These are phyloP conservation scores for Bryoglossum gracile DNA, from an alignment of 495 filamentous ascomycete genomes.

Conservation along the genomic window DNA sequence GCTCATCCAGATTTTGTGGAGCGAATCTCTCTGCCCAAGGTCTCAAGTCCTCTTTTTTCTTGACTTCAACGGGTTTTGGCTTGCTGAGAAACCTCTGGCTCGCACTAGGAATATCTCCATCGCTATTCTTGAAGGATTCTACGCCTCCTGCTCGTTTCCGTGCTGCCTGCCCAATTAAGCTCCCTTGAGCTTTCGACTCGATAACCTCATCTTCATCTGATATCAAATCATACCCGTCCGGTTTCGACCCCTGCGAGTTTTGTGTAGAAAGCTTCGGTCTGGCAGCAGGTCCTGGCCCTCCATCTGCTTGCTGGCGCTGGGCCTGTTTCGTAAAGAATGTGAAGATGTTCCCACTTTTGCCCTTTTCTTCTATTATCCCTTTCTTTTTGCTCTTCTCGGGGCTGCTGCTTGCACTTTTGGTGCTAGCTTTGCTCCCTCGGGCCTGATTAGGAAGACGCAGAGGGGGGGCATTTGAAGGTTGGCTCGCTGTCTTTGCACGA, in stretches of 20 bases:
- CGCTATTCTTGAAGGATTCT: constrained; percentile 12
- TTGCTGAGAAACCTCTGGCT: constrained; percentile 34
- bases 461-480: constrained; percentile 23
- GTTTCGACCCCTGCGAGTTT: not conserved
- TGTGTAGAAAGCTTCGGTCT: constrained; percentile 3
- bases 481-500: constrained; percentile 16
- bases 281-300: constrained; percentile 10
- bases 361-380: constrained; percentile 33
- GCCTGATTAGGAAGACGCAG: constrained; percentile 10
- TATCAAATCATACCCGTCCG: constrained; percentile 25
- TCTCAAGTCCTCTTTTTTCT: constrained; percentile 36
- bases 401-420: constrained; percentile 40
- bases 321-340: constrained; percentile 48
- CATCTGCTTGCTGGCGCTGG: constrained; percentile 28
- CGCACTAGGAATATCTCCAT: constrained; percentile 14
- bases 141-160: constrained; percentile 31
- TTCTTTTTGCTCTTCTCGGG: constrained; percentile 38
- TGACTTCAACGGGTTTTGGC: constrained; percentile 10
- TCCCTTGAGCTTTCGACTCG: constrained; percentile 33
- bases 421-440: constrained; percentile 10
- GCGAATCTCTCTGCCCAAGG: constrained; percentile 87
- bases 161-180: constrained; percentile 38
- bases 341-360: constrained; percentile 40
- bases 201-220: constrained; percentile 46
- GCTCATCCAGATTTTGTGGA: constrained; percentile 65